phyloP scores from a whole-genome alignment of 2,329 filamentous ascomycete species.

The Verticillium albo-atrum region DNA sequence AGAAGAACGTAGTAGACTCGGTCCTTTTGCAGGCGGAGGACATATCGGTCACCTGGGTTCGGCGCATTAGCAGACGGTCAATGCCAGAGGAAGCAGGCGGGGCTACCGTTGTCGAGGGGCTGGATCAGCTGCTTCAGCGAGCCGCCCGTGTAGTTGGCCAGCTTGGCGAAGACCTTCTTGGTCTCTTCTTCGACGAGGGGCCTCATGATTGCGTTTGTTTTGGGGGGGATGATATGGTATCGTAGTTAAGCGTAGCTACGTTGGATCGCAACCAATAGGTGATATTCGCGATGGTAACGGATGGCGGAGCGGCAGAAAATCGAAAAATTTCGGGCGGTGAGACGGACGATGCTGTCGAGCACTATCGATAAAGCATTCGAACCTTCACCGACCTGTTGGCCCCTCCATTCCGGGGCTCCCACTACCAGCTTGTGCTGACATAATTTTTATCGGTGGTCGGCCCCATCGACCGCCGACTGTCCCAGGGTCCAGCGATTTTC shows the following conservation, averaged over 20 bases:
- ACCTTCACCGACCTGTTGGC: constrained; percentile 1
- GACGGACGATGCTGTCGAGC: not conserved
- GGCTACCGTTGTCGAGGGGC: constrained; percentile 40
- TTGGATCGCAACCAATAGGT: not conserved
- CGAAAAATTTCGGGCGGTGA: constrained; percentile 22
- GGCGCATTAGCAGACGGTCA: not conserved
- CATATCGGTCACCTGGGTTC: constrained; percentile 62
- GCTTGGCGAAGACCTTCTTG: constrained; percentile 81
- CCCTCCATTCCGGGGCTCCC: not conserved
- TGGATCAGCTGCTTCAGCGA: constrained; percentile 82
- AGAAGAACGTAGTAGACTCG: constrained; percentile 91
- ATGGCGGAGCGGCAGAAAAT: constrained; percentile 16
- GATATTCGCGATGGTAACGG: not conserved
- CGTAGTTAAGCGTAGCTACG: not conserved
- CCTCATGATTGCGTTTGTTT: constrained; percentile 54
- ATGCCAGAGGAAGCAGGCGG: not conserved
- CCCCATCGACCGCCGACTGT: constrained; percentile 1
- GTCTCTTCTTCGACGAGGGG: constrained; percentile 76
- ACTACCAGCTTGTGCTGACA: not conserved
- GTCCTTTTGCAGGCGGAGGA: constrained; percentile 73
- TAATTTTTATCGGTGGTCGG: not conserved
- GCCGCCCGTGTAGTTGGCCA: constrained; percentile 87
- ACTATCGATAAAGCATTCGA: constrained; percentile 1
- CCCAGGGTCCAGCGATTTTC: constrained; percentile 8
- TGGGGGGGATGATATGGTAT: not conserved